These are phyloP conservation scores for Triticum timopheevii DNA, from an alignment of 176 grass and related monocot genomes.

Conservation along the genomic window DNA sequence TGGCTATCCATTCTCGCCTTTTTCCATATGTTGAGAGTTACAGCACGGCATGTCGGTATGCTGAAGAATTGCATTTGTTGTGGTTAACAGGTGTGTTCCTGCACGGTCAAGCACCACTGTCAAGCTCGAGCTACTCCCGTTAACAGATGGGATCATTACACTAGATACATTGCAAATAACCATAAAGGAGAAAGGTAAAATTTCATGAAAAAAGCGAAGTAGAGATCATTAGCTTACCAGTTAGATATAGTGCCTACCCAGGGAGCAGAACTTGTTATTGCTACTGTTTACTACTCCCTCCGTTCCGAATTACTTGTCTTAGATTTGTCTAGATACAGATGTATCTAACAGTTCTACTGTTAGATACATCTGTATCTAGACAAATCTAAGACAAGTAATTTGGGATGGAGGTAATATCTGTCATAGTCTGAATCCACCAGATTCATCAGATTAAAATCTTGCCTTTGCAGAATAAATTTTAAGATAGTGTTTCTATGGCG, in stretches of 20 bases:
- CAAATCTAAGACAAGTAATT: too few relatives aligned
- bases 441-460: not conserved
- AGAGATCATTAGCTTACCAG: not conserved
- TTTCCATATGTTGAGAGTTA: not conserved
- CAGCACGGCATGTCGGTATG: conserved; percentile 14
- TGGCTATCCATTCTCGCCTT: conserved; percentile 7
- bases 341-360: too few relatives aligned
- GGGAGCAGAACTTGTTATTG: not conserved
- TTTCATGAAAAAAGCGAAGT: not conserved
- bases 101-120: conserved; percentile 85
- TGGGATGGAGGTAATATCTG: not conserved
- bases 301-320: too few relatives aligned
- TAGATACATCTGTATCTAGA: too few relatives aligned
- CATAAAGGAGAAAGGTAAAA: conserved; percentile 93
- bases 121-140: conserved; percentile 92
- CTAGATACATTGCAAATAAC: conserved; percentile 91
- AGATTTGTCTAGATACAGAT: too few relatives aligned
- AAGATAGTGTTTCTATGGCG: not conserved
- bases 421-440: not conserved
- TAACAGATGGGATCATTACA: conserved; percentile 94
- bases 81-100: conserved; percentile 72
- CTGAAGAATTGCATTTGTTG: conserved; percentile 7
- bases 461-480: not conserved
- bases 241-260: not conserved
- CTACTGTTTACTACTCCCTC: not conserved